Conservation (phyloP, 2,329 filamentous ascomycete genomes). For the Penicillium brasilianum region DNA sequence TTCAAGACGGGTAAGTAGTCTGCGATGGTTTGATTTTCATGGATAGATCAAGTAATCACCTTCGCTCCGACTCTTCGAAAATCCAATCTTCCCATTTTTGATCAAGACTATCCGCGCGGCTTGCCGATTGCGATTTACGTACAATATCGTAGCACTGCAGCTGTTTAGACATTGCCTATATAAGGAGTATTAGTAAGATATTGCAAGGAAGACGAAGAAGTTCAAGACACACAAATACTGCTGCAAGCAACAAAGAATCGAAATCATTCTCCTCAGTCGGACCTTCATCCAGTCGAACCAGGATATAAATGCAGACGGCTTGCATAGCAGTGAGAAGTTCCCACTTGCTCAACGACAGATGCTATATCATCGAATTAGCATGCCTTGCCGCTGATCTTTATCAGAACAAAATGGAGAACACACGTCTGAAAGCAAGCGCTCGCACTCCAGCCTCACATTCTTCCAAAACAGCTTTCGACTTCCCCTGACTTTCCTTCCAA, state of each 20-base stretch:
- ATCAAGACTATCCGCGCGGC: conserved; percentile 23
- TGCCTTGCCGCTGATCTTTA: not conserved
- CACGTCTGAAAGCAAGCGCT: conserved; percentile 45
- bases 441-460: conserved; percentile 52
- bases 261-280: conserved; percentile 52
- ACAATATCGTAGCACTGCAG: conserved; percentile 3
- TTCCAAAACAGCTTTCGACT: conserved; percentile 53
- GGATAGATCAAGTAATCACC: not conserved
- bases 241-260: conserved; percentile 45
- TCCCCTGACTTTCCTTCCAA: conserved; percentile 38
- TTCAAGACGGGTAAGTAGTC: not conserved
- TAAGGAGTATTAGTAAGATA: not conserved
- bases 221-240: conserved; percentile 40
- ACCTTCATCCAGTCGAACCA: conserved; percentile 52
- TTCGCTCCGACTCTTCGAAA: conserved; percentile 47
- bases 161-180: conserved; percentile 10
- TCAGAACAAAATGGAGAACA: conserved; percentile 11
- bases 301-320: conserved; percentile 52
- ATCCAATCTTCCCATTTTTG: conserved; percentile 49
- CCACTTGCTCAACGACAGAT: conserved; percentile 41
- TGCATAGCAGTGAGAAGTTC: conserved; percentile 51
- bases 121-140: conserved; percentile 13
- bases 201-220: not conserved
- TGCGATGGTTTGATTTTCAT: not conserved
- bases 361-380: conserved; percentile 26